Evolutionary conservation across 2,329 filamentous ascomycete species (phyloP).

Genomic region (Colletotrichum sp.): DNA sequence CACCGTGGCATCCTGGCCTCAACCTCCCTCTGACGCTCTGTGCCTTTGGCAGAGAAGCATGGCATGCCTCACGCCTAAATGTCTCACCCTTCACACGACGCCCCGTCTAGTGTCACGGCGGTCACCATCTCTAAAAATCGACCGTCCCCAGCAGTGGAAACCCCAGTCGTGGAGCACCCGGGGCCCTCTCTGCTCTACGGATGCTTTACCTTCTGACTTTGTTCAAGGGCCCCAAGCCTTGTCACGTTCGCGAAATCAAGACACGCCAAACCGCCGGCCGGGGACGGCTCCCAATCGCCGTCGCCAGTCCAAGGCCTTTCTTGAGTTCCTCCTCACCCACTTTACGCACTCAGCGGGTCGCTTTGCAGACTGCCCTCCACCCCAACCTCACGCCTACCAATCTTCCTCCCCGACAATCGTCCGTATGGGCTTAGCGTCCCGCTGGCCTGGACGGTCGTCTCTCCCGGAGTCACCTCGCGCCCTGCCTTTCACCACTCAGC

Average conservation of each 20-base stretch:
- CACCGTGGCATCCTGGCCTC: neutral
- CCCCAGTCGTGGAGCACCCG: neutral
- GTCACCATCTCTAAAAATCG: neutral
- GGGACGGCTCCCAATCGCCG: neutral
- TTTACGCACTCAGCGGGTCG: constrained; percentile 18
- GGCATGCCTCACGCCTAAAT: neutral
- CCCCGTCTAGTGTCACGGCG: neutral
- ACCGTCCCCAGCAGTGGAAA: neutral
- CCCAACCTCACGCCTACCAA: constrained; percentile 1
- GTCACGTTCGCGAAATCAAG: constrained; percentile 19
- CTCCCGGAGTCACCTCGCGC: constrained; percentile 8
- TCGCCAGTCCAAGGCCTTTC: neutral
- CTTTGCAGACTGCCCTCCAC: constrained; percentile 9
- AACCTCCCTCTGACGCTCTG: neutral
- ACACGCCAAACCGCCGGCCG: constrained; percentile 8
- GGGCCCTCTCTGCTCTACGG: neutral
- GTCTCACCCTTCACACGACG: neutral
- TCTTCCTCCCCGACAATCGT: constrained; percentile 5
- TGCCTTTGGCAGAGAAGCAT: neutral
- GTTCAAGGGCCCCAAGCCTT: neutral
- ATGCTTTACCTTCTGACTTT: neutral
- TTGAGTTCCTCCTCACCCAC: constrained; percentile 6
- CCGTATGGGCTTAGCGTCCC: constrained; percentile 17
- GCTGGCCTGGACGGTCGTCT: constrained; percentile 12
- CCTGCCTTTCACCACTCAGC: neutral